Conservation (phyloP, 2,329 filamentous ascomycete genomes). For the Hypoxylon rubiginosum region DNA sequence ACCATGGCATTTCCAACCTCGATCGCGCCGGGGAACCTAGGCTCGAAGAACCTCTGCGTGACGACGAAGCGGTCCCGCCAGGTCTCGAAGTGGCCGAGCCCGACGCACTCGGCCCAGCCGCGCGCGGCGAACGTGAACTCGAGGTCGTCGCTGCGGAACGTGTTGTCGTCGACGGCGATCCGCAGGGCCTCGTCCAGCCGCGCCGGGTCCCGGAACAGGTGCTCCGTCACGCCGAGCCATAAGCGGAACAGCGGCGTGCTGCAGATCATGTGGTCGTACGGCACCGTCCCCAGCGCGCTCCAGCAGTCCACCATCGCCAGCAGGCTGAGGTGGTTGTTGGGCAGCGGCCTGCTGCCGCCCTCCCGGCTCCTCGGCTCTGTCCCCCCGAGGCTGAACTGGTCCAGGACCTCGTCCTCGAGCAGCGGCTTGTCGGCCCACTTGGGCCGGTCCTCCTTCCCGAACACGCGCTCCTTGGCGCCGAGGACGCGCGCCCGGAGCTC, state of each 20-base stretch:
- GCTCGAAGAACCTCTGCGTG: constrained; percentile 92
- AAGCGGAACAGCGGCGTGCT: constrained; percentile 97
- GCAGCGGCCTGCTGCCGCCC: constrained; percentile 61
- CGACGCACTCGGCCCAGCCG: constrained; percentile 95
- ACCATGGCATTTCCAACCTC: constrained; percentile 97
- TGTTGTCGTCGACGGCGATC: constrained; percentile 89
- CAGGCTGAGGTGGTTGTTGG: constrained; percentile 94
- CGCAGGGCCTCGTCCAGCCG: constrained; percentile 87
- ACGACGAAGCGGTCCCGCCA: constrained; percentile 92
- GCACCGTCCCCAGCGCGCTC: constrained; percentile 92
- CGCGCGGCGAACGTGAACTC: constrained; percentile 98
- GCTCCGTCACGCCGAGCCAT: constrained; percentile 97
- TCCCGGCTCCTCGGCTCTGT: constrained; percentile 41
- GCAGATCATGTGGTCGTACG: constrained; percentile 99
- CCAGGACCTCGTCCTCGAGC: constrained; percentile 85
- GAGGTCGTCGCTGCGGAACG: constrained; percentile 93
- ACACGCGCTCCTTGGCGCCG: constrained; percentile 75
- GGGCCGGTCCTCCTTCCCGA: constrained; percentile 75
- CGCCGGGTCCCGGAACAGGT: constrained; percentile 86
- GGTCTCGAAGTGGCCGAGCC: constrained; percentile 90
- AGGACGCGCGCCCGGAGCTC: constrained; percentile 82
- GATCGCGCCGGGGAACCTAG: constrained; percentile 87
- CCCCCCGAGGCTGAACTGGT: constrained; percentile 83
- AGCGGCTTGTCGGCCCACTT: constrained; percentile 75
- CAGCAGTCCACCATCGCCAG: constrained; percentile 99